phyloP scores from a whole-genome alignment of 2,329 filamentous ascomycete genomes.

The Neofusicoccum umdonicola region DNA sequence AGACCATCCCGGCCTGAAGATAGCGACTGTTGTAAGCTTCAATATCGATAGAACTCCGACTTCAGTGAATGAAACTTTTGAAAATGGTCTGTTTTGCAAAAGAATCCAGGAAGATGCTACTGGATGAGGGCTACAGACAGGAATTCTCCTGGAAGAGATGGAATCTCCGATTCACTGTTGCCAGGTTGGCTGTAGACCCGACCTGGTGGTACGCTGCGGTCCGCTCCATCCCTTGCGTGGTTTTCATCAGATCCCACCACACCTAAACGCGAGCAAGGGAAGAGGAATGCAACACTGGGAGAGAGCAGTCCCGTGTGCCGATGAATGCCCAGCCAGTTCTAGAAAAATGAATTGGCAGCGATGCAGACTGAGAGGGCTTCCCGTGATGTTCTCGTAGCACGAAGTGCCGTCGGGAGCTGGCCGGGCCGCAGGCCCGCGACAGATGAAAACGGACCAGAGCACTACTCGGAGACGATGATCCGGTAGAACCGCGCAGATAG shows the following conservation, averaged over 20 bases:
- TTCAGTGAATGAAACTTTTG: not conserved
- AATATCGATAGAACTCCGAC: not conserved
- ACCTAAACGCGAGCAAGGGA: not conserved
- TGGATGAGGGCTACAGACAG: not conserved
- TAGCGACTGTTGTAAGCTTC: not conserved
- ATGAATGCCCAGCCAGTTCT: not conserved
- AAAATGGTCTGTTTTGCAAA: not conserved
- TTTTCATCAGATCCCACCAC: not conserved
- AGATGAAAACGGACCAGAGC: no score
- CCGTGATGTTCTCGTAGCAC: no score
- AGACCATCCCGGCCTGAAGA: not conserved
- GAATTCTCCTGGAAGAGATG: not conserved
- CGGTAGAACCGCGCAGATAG: no score
- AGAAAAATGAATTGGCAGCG: not conserved
- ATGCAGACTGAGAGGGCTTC: no score
- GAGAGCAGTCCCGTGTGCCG: not conserved
- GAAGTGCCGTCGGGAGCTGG: no score
- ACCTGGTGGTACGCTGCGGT: not conserved
- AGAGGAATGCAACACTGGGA: not conserved
- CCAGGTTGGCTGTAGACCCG: not conserved
- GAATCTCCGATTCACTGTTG: not conserved
- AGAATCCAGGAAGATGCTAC: not conserved
- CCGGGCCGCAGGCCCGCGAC: no score
- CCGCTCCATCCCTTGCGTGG: not conserved
- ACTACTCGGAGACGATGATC: no score